These are phyloP conservation scores for Blepharisma japonicum DNA, from an alignment of 73 alveolate species.

Conservation along the genomic window DNA sequence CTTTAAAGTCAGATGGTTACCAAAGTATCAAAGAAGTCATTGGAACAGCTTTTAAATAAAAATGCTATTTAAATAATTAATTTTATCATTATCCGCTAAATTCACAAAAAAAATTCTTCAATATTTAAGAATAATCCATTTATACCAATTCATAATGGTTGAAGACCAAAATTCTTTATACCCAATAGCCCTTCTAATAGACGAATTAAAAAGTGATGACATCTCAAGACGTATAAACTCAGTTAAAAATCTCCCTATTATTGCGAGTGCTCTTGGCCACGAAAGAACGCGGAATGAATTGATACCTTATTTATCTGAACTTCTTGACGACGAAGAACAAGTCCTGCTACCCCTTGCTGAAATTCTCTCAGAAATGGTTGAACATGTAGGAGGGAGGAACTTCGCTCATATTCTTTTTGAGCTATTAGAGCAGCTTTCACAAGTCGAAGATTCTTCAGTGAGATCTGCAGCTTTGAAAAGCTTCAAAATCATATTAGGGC, in stretches of 20 bases:
- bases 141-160: too few relatives aligned
- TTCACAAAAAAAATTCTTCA: too few relatives aligned
- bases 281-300: slow-evolving; percentile 93
- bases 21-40: too few relatives aligned
- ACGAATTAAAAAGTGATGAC: slow-evolving; percentile 76
- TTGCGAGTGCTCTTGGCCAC: slow-evolving; percentile 87
- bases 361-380: slow-evolving; percentile 77
- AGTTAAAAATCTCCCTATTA: slow-evolving; percentile 65
- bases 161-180: too few relatives aligned
- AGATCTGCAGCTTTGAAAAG: slow-evolving; percentile 59
- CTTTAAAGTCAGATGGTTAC: too few relatives aligned
- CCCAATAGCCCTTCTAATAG: slow-evolving; percentile 35
- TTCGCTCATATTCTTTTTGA: slow-evolving; percentile 54
- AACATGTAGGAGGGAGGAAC: slow-evolving; percentile 85
- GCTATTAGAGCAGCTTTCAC: slow-evolving; percentile 72
- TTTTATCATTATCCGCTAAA: too few relatives aligned
- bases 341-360: slow-evolving; percentile 88
- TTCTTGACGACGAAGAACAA: slow-evolving; percentile 97
- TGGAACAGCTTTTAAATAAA: too few relatives aligned
- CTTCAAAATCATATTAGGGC: not conserved
- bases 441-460: slow-evolving; percentile 77
- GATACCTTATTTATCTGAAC: slow-evolving; percentile 86
- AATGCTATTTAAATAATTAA: too few relatives aligned
- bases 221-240: slow-evolving; percentile 69
- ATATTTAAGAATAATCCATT: too few relatives aligned